Percentiles rank a stretch among this genome's conserved stretches.
Evolutionary conservation across 371 early-diverging fungal genomes (phyloP).

Genomic region (Mortierella sp.): DNA sequence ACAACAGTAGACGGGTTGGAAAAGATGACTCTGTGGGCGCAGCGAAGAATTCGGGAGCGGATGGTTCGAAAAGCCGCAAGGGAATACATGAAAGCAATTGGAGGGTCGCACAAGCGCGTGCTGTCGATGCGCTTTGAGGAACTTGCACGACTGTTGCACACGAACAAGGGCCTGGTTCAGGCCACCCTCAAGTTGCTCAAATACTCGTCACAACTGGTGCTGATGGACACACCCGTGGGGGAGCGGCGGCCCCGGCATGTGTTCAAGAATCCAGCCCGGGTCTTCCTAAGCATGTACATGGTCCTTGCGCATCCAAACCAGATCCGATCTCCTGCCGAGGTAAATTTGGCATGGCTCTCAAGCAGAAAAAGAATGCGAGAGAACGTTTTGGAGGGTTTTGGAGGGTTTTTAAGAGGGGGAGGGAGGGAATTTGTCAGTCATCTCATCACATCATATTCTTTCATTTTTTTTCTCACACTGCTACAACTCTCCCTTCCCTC

Average conservation of each 20-base stretch:
- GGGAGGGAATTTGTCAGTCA: constrained; percentile 18
- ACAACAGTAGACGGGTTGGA: no score
- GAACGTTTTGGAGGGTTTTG: constrained; percentile 17
- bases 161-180: constrained; percentile 32
- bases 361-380: constrained; percentile 9
- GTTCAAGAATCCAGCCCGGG: constrained; percentile 31
- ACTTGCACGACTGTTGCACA: constrained; percentile 29
- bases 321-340: constrained; percentile 43
- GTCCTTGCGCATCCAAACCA: constrained; percentile 39
- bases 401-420: no score
- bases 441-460: background rate
- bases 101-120: constrained; percentile 35
- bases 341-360: no score
- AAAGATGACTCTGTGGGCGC: constrained; percentile 17
- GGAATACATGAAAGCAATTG: constrained; percentile 40
- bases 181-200: constrained; percentile 33
- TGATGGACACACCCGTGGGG: constrained; percentile 2
- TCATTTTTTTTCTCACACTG: background rate
- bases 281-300: constrained; percentile 49
- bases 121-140: constrained; percentile 25
- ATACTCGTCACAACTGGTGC: constrained; percentile 29
- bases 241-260: background rate
- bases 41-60: constrained; percentile 19
- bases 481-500: background rate
- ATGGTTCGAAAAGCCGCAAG: constrained; percentile 26